Conservation (phyloP, 306 rosid genomes). For the Myrica gale region DNA sequence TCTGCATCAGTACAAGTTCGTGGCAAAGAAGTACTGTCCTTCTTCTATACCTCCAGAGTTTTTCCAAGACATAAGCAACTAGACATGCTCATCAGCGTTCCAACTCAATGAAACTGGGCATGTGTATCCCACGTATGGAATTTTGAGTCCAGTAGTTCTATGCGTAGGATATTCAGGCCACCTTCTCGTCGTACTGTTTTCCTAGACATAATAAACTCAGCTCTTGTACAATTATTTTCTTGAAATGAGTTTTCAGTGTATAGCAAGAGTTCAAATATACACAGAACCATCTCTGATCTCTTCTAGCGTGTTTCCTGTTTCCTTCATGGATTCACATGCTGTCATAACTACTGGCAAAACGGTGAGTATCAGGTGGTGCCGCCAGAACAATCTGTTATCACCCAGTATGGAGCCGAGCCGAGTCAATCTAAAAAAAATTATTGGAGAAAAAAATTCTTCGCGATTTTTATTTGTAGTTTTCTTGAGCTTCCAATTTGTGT, state of each 20-base stretch:
- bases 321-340: not conserved
- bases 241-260: not conserved
- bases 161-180: not conserved
- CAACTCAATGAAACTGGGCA: not conserved
- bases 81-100: conserved; percentile 18
- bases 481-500: too few relatives aligned
- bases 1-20: conserved; percentile 58
- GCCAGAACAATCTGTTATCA: too few relatives aligned
- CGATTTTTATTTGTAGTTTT: too few relatives aligned
- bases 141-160: not conserved
- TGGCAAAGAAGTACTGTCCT: conserved; percentile 59
- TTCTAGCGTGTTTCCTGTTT: not conserved
- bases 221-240: not conserved
- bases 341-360: not conserved
- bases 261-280: too few relatives aligned
- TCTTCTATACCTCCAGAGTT: conserved; percentile 44
- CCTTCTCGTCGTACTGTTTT: not conserved
- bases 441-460: too few relatives aligned
- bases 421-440: too few relatives aligned
- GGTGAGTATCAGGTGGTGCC: not conserved
- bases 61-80: conserved; percentile 38
- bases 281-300: not conserved
- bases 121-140: not conserved
- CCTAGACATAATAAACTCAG: not conserved
- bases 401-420: too few relatives aligned